phyloP scores from a whole-genome alignment of 805 yeast species.

The Candida pseudofarinosa region DNA sequence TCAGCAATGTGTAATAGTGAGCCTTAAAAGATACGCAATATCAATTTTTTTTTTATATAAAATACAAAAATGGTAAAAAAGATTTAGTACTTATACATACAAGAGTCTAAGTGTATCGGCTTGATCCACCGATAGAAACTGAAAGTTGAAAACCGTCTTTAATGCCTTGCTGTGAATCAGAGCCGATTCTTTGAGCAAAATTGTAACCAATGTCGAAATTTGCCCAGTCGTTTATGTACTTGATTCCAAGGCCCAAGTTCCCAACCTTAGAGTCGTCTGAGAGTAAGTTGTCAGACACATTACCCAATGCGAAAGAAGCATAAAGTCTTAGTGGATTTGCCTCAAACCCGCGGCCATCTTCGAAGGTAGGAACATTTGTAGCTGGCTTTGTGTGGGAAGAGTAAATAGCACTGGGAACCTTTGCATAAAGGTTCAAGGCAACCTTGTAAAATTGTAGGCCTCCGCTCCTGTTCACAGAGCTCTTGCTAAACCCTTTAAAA shows the following conservation, averaged over 20 bases:
- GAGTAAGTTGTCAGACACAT: conserved; percentile 33
- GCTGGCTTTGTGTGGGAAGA: conserved; percentile 11
- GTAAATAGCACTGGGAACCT: conserved; percentile 47
- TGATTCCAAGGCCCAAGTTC: conserved; percentile 34
- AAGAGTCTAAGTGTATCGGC: conserved; percentile 6
- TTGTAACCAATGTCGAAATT: conserved; percentile 39
- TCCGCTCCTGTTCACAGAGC: conserved; percentile 71
- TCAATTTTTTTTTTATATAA: not conserved
- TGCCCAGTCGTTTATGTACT: conserved; percentile 38
- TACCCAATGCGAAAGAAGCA: conserved; percentile 63
- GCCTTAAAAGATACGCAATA: not conserved
- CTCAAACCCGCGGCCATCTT: conserved; percentile 13
- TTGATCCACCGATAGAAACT: conserved; percentile 38
- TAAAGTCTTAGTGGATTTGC: conserved; percentile 47
- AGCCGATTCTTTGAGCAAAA: conserved; percentile 21
- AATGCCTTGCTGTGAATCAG: conserved; percentile 20
- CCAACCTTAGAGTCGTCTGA: conserved; percentile 18
- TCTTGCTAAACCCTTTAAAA: conserved; percentile 63
- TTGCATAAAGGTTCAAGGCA: conserved; percentile 56
- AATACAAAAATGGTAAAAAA: not conserved
- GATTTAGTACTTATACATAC: not conserved
- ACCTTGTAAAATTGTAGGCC: conserved; percentile 59
- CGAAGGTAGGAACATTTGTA: conserved; percentile 5
- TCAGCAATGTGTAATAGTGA: not conserved
- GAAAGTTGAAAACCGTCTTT: conserved; percentile 38